A percentile compares a stretch with the other conserved stretches of the same genome.
phyloP scores from a whole-genome alignment of 495 filamentous ascomycete genomes.

The Aspergillus egyptiacus region DNA sequence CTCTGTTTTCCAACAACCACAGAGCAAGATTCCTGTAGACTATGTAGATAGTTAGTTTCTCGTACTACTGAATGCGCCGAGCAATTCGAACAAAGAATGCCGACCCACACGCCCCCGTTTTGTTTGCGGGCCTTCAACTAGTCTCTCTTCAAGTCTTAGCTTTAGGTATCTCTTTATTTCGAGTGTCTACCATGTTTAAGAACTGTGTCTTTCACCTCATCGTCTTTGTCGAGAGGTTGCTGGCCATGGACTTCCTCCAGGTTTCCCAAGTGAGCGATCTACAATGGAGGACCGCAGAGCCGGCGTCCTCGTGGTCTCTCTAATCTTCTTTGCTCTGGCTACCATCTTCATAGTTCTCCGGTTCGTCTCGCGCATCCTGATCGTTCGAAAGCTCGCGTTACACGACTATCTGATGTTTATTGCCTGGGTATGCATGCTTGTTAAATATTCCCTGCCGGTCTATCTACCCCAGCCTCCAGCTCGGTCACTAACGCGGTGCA shows the following conservation, averaged over 20 bases:
- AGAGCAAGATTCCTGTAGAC: no score
- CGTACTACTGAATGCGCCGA: no score
- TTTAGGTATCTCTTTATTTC: constrained; percentile 2
- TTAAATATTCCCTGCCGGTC: not conserved
- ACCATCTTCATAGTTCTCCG: constrained; percentile 67
- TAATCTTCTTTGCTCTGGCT: constrained; percentile 58
- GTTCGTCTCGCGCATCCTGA: constrained; percentile 62
- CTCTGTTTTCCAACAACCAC: no score
- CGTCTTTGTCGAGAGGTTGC: not conserved
- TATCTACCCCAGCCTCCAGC: not conserved
- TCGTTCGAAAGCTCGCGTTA: constrained; percentile 60
- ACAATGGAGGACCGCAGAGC: constrained; percentile 53
- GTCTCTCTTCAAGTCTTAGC: not conserved
- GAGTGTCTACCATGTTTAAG: no score
- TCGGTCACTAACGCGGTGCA: not conserved
- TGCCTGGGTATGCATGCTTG: constrained; percentile 63
- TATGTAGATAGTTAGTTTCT: no score
- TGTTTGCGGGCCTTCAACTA: not conserved
- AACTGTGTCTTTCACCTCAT: not conserved
- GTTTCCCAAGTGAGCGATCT: constrained; percentile 5
- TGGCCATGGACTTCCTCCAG: constrained; percentile 12
- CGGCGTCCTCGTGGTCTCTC: constrained; percentile 68
- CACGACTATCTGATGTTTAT: constrained; percentile 83
- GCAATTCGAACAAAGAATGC: not conserved
- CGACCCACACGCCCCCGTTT: constrained; percentile 5